Base-by-base conservation (phyloP, 1,284 basidiomycete genomes). In the Ganoderma lucidum region DNA sequence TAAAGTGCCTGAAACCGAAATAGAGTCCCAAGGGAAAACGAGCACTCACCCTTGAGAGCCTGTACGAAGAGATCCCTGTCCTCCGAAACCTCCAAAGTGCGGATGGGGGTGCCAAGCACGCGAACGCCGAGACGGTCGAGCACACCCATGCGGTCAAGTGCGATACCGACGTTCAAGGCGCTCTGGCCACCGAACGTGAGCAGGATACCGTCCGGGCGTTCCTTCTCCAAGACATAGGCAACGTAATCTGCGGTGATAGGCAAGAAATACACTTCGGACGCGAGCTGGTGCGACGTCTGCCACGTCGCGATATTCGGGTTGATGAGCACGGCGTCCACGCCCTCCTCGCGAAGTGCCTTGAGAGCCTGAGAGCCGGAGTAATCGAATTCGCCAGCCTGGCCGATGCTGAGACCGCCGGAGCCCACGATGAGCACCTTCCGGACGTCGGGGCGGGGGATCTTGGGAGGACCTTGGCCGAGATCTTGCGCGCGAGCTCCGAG, bases 301-400 rank as follows among this genome's bases (percentile, higher is more conserved):
- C 96, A 97, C 62, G 96, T 98, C 62, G 97, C 96, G 74, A 98
- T 98, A 81, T 99, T 99, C 62, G 97, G 96, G 82, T 98, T 98
- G 81, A 98, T 96, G 71, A 99, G 91, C 73, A 99, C 92, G 41
- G 97, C 96, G 75, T 97, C 91, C 71, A 99, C 92, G 65, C 97
- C 96, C 79, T 96, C 96, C 81, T 99, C 98, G 71, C 93, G 90
- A 68, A 99, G 91, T 15, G 98, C 98, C 83, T 99, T 99, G 83
- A 99, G 92, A 41, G 98, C 98, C 83, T 99, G 98, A 9, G 97
- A 99, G 59, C 94, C 98, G 37, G 96, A 98, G 83, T 99, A 99
- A 82, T 99, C 98, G 82, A 99, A 99, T 83, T 99, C 98, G 81
- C 98, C 98, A 5, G 98, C 98, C 82, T 99, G 98, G 58, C 98